phyloP scores from a whole-genome alignment of 225 moss, liverwort and hornwort genomes.

The Bryum argenteum region DNA sequence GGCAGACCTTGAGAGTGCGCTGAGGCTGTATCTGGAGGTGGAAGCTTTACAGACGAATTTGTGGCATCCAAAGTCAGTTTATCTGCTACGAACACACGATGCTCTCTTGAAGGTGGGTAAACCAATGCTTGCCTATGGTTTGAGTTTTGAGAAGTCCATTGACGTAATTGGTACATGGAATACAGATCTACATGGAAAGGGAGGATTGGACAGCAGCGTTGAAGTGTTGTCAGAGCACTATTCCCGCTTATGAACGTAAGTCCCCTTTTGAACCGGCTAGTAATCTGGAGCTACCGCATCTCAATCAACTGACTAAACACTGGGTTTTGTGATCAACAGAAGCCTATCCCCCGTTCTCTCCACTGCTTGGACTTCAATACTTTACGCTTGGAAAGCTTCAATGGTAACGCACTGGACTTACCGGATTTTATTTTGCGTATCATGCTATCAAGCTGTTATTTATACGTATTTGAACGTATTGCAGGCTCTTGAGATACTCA shows the following conservation, averaged over 20 bases:
- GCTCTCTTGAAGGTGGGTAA: constrained; percentile 73
- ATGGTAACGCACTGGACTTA: constrained; percentile 52
- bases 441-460: neutral
- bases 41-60: constrained; percentile 59
- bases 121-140: neutral
- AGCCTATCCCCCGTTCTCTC: constrained; percentile 71
- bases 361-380: constrained; percentile 85
- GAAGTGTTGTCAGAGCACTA: constrained; percentile 65
- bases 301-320: constrained; percentile 6
- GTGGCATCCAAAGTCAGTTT: constrained; percentile 70
- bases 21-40: constrained; percentile 51
- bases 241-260: constrained; percentile 85
- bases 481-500: constrained; percentile 70
- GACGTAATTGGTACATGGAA: constrained; percentile 21
- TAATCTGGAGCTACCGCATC: neutral
- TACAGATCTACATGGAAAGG: constrained; percentile 81
- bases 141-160: constrained; percentile 20
- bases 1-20: constrained; percentile 54
- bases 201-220: constrained; percentile 79
- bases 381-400: constrained; percentile 83
- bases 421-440: neutral
- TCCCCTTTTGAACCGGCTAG: neutral
- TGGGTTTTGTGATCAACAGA: constrained; percentile 44
- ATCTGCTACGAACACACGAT: constrained; percentile 76
- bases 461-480: constrained; percentile 7